These are phyloP conservation scores for Ceratocystis colombiana DNA, from an alignment of 2,329 filamentous ascomycete genomes.

Conservation along the genomic window DNA sequence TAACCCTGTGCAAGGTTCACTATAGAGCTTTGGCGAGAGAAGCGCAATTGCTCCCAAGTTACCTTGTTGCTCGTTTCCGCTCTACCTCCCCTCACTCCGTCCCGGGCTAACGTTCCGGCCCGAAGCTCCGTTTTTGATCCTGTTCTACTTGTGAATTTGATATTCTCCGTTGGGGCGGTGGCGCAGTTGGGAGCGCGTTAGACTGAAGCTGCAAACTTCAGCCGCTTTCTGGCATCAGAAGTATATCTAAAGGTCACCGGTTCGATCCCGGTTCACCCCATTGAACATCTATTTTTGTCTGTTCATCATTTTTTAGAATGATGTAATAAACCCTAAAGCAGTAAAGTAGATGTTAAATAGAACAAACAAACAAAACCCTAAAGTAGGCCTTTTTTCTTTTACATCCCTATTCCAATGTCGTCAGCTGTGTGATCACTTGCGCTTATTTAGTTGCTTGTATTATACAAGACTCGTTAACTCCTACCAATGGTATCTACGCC, in stretches of 20 bases:
- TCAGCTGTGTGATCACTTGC: neutral
- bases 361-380: too few species aligned
- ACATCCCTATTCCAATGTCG: neutral
- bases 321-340: neutral
- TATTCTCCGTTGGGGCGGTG: constrained; percentile 16
- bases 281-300: constrained; percentile 10
- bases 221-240: constrained; percentile 25
- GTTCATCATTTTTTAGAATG: neutral
- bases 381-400: neutral
- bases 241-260: constrained; percentile 25
- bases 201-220: constrained; percentile 21
- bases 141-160: constrained; percentile 17
- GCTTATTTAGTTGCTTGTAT: neutral
- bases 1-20: too few species aligned
- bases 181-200: constrained; percentile 24
- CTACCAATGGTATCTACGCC: neutral
- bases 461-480: neutral
- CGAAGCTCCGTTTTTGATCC: neutral
- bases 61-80: too few species aligned
- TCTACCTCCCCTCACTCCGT: too few species aligned
- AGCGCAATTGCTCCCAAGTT: too few species aligned
- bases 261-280: constrained; percentile 25
- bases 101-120: neutral
- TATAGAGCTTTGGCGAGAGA: too few species aligned
- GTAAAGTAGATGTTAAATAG: too few species aligned